Percentiles rank a stretch among this genome's conserved stretches.
Conservation (phyloP, 495 filamentous ascomycete genomes). For the Cercophora samala region DNA sequence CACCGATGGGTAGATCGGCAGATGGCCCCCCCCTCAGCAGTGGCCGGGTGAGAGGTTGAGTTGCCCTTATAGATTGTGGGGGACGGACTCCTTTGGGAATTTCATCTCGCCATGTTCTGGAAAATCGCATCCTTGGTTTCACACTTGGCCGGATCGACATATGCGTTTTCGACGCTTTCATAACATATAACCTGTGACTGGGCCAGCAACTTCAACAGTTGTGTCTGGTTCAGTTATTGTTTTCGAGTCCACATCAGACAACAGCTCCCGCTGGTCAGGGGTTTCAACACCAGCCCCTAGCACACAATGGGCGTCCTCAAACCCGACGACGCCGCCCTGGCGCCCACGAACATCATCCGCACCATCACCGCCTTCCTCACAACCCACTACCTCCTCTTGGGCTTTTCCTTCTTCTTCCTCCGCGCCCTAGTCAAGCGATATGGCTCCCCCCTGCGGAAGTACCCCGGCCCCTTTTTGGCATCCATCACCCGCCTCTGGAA, state of each 20-base stretch:
- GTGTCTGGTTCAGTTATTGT: conserved; percentile 10
- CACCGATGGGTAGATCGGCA: conserved; percentile 13
- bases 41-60: background rate
- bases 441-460: conserved; percentile 43
- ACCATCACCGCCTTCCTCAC: conserved; percentile 30
- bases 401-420: conserved; percentile 31
- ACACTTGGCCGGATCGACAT: background rate
- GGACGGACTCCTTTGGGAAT: background rate
- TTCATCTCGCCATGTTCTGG: background rate
- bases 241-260: background rate
- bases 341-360: conserved; percentile 30
- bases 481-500: conserved; percentile 49
- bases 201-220: conserved; percentile 35
- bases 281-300: conserved; percentile 4
- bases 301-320: conserved; percentile 33
- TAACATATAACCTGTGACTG: conserved; percentile 19
- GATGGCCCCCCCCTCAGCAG: background rate
- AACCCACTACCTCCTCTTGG: conserved; percentile 37
- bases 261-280: background rate
- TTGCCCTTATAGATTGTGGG: background rate
- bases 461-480: conserved; percentile 51
- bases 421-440: conserved; percentile 43
- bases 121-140: background rate
- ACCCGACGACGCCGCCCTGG: conserved; percentile 22
- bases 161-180: conserved; percentile 5